Evolutionary conservation across 371 early-diverging fungal genomes (phyloP), one percentile per base, ranked within the genome.

Genomic region (Haplosporangium sp.): DNA sequence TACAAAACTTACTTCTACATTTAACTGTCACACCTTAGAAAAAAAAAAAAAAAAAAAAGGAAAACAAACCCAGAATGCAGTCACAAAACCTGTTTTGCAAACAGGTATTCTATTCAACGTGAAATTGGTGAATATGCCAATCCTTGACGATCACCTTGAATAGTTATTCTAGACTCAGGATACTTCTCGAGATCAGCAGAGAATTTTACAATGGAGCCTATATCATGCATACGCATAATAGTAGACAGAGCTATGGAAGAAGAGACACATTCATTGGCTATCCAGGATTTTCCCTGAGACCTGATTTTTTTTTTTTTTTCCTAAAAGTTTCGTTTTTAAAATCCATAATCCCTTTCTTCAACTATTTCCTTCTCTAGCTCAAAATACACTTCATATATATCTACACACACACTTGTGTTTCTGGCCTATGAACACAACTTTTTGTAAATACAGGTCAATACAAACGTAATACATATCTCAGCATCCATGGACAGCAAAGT

Each of bases 71-170:
- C 34, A 27, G 34, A 27, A 8, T 1, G 27, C 55, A 19, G 55
- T 55, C 55, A 55, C 55, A 55, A 48, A 42, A 48, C 48, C 48
- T 17, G 48, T 48, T 48, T 48, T 48, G 44, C 48, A 48, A 48
- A 13, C 48, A 48, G 13, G 48, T 48, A 42, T 48, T 48, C 4
- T 13, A 15, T 2, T 15, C n/a, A 48, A 48, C n/a, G 17, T 13
- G 17, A 9, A 17, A 13, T 2, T n/a, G 5, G 13, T 47, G 47
- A 47, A 47, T 15, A 47, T 47, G 27, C 27, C 27, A 27, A 27
- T 27, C 27, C 27, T 27, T 27, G 27, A 27, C 27, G 27, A 27
- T 27, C 27, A 27, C 27, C 27, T 27, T 27, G 27, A 27, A 27
- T 27, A 27, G 27, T 27, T 27, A 27, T 27, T 27, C 27, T 27